Percentiles rank a stretch among this genome's conserved stretches.
These are phyloP conservation scores for Sporothrix inflata DNA, from an alignment of 2,329 filamentous ascomycete species.

Conservation along the genomic window DNA sequence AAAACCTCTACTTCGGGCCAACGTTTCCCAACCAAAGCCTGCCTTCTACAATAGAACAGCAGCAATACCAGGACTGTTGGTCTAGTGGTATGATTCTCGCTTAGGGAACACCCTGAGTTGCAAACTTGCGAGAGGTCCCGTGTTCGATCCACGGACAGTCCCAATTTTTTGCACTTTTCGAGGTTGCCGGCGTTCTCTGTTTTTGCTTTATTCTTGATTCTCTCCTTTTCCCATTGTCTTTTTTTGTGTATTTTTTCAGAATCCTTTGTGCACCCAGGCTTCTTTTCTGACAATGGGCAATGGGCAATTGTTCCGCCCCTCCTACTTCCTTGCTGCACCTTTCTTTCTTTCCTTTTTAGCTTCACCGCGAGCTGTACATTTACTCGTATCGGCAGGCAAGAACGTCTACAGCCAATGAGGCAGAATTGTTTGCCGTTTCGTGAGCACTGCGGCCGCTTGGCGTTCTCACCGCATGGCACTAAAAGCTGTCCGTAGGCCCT, in stretches of 20 bases:
- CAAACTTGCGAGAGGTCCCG: slow-evolving; percentile 31
- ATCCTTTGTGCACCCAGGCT: no score
- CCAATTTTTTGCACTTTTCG: slow-evolving; percentile 24
- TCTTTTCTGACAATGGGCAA: no score
- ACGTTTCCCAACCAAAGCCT: not conserved
- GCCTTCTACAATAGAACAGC: not conserved
- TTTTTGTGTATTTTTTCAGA: no score
- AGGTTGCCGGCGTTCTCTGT: no score
- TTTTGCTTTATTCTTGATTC: no score
- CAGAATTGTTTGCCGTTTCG: not conserved
- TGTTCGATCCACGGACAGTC: slow-evolving; percentile 32
- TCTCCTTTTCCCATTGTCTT: no score
- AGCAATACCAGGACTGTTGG: slow-evolving; percentile 34
- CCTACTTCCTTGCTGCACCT: no score
- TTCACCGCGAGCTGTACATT: not conserved
- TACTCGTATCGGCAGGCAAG: not conserved
- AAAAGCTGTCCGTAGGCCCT: not conserved
- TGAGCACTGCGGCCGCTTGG: not conserved
- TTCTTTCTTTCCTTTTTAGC: no score
- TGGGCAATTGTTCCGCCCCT: no score
- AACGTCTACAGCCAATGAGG: not conserved
- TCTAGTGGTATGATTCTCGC: slow-evolving; percentile 70
- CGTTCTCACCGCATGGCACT: not conserved
- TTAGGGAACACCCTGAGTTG: slow-evolving; percentile 51
- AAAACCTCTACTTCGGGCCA: not conserved